These are phyloP conservation scores for Phellopilus nigrolimitatus DNA, from an alignment of 1,284 basidiomycete species.

Conservation along the genomic window DNA sequence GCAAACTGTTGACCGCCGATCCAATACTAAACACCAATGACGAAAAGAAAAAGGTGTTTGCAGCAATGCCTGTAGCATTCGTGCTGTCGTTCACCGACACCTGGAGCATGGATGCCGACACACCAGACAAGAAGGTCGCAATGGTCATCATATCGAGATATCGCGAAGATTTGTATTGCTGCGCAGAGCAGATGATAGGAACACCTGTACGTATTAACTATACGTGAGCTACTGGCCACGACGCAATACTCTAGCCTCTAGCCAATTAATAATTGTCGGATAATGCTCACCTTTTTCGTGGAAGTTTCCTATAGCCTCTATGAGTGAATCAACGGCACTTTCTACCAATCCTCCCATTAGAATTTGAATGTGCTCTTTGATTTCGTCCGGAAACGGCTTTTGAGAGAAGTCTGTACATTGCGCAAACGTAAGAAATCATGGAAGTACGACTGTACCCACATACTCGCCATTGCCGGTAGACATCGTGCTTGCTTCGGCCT, in stretches of 20 bases:
- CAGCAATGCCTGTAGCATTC: neutral
- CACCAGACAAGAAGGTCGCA: constrained; percentile 6
- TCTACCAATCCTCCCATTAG: neutral
- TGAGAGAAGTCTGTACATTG: neutral
- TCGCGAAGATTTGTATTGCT: constrained; percentile 1
- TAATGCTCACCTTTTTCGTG: neutral
- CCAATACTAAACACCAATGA: constrained; percentile 1
- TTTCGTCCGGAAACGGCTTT: neutral
- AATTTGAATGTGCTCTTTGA: neutral
- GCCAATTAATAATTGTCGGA: neutral
- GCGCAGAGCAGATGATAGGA: constrained; percentile 5
- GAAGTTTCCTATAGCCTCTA: neutral
- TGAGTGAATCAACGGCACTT: neutral
- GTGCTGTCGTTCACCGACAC: neutral
- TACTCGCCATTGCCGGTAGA: neutral
- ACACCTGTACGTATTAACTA: neutral
- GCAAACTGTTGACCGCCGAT: neutral
- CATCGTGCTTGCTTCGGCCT: neutral
- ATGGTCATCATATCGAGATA: constrained; percentile 12
- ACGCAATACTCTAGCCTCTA: neutral
- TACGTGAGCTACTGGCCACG: neutral
- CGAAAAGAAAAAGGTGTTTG: neutral
- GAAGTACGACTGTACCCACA: neutral
- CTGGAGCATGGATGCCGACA: constrained; percentile 1
- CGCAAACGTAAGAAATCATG: neutral